phyloP scores from a whole-genome alignment of 2,329 filamentous ascomycete species.

The Colletotrichum sp. region DNA sequence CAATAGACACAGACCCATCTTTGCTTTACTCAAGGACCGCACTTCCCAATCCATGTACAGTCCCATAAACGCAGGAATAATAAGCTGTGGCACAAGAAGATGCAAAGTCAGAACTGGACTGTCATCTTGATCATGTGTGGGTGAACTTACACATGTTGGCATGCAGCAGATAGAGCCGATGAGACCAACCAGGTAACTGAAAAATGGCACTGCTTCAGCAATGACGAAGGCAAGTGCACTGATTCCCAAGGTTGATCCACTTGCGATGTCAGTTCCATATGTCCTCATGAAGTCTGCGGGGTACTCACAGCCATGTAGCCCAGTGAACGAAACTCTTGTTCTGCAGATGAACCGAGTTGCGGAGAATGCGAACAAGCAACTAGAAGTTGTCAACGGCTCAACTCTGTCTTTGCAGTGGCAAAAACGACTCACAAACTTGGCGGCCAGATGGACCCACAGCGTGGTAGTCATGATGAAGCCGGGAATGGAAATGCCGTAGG shows the following conservation, averaged over 20 bases:
- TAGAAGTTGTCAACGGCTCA: background rate
- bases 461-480: conserved; percentile 26
- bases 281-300: background rate
- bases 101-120: background rate
- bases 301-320: conserved; percentile 33
- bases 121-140: conserved; percentile 22
- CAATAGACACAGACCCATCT: background rate
- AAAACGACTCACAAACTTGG: conserved; percentile 23
- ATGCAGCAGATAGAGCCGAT: conserved; percentile 30
- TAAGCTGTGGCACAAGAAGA: background rate
- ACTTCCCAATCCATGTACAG: background rate
- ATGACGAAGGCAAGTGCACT: conserved; percentile 24
- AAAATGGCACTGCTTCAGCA: conserved; percentile 28
- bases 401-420: too few species aligned
- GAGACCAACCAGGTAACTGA: conserved; percentile 28
- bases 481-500: conserved; percentile 24
- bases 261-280: background rate
- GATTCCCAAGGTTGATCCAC: conserved; percentile 21
- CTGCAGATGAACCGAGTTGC: conserved; percentile 37
- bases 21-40: background rate
- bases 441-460: conserved; percentile 23
- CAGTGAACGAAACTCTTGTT: conserved; percentile 35
- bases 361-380: conserved; percentile 40
- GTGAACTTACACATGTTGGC: conserved; percentile 28
- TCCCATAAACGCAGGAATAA: background rate